Conservation (phyloP, 1,139 yeast species). For the Yamadazyma triangularis region DNA sequence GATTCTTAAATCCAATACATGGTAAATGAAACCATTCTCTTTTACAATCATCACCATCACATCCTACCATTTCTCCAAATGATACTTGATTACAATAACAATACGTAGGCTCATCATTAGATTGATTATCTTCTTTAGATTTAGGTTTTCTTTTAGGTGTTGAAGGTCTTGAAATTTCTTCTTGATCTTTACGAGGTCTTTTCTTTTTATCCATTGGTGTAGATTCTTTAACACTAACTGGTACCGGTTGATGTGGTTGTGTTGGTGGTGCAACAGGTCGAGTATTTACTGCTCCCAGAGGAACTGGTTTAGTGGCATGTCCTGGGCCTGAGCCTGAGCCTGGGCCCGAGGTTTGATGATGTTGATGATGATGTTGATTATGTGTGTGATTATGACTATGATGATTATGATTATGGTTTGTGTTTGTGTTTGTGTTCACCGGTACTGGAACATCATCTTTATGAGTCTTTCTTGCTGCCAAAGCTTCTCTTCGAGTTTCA, state of each 20-base stretch:
- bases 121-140: slow-evolving; percentile 27
- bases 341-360: too few species aligned
- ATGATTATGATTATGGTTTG: too few species aligned
- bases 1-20: slow-evolving; percentile 83
- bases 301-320: too few species aligned
- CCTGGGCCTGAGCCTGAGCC: too few species aligned
- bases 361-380: too few species aligned
- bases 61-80: slow-evolving; percentile 98
- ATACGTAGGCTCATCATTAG: slow-evolving; percentile 67
- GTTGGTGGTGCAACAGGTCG: too few species aligned
- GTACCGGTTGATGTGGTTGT: slow-evolving; percentile 2
- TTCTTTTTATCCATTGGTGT: slow-evolving; percentile 22
- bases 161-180: slow-evolving; percentile 13
- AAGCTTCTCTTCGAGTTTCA: slow-evolving; percentile 86
- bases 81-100: slow-evolving; percentile 97
- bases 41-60: slow-evolving; percentile 91
- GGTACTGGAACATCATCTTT: slow-evolving; percentile 31
- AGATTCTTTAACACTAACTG: slow-evolving; percentile 6
- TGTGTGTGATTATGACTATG: too few species aligned
- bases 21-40: slow-evolving; percentile 98
- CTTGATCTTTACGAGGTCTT: slow-evolving; percentile 19
- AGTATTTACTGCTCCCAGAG: too few species aligned
- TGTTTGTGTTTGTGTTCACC: too few species aligned
- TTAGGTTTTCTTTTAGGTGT: slow-evolving; percentile 25
- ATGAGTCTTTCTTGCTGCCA: slow-evolving; percentile 71